Conservation (phyloP, 2,329 filamentous ascomycete species). For the Lecanoromycetidae sp. region DNA sequence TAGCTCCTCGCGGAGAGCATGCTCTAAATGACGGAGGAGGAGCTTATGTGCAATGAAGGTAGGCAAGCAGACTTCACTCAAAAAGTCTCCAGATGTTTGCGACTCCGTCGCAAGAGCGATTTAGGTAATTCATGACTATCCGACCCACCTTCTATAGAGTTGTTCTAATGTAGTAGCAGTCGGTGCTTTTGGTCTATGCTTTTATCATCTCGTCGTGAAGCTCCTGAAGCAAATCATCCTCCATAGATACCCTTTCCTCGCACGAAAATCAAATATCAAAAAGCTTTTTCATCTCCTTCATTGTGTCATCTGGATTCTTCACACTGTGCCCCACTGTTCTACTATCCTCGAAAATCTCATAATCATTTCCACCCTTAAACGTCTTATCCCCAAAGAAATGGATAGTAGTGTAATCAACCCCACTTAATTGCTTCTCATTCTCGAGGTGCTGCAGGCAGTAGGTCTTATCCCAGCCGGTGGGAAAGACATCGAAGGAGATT, state of each 20-base stretch:
- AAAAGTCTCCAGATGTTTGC: too few species aligned
- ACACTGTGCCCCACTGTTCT: slow-evolving; percentile 80
- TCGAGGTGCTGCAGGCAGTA: slow-evolving; percentile 87
- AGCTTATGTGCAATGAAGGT: too few species aligned
- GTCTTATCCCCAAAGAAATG: slow-evolving; percentile 99
- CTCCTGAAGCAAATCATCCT: too few species aligned
- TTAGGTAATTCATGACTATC: too few species aligned
- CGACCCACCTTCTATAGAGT: too few species aligned
- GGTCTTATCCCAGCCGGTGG: slow-evolving; percentile 94
- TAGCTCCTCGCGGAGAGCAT: too few species aligned
- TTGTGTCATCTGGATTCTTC: slow-evolving; percentile 68
- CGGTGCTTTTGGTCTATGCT: too few species aligned
- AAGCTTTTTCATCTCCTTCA: slow-evolving; percentile 64
- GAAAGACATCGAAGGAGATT: slow-evolving; percentile 98
- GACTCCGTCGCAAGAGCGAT: too few species aligned
- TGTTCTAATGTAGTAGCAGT: too few species aligned
- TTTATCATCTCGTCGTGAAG: not conserved
- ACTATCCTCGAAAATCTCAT: slow-evolving; percentile 75
- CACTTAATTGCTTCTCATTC: slow-evolving; percentile 54
- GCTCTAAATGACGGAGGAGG: too few species aligned
- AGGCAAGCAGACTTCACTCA: too few species aligned
- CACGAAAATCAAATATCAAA: slow-evolving; percentile 59
- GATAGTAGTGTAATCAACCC: slow-evolving; percentile 62
- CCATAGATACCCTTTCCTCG: too few species aligned
- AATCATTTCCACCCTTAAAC: slow-evolving; percentile 81